Evolutionary conservation across 2,329 filamentous ascomycete genomes (phyloP), one percentile per base, ranked within the genome.

Genomic region (Colletotrichum lentis): DNA sequence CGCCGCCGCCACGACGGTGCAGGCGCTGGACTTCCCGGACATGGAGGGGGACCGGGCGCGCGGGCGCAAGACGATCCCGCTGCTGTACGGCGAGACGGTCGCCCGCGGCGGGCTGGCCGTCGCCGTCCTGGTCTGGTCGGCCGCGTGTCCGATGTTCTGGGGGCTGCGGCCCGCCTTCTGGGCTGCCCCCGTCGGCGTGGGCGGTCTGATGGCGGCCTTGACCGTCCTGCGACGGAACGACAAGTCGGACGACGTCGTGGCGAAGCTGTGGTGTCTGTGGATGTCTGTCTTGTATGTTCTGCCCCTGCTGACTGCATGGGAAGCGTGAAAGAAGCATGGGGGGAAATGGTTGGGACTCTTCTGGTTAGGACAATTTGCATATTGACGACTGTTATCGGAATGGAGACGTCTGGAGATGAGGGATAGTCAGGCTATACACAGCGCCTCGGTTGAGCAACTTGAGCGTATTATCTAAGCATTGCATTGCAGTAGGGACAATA

Each of bases 31-130:
- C 6, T 66, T 69, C 20, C 62, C 62, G 1, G 76, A 74, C 27
- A 60, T 73, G 57, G 72, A 74, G 22, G 75, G 75, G 0, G 76
- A 77, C 37, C 60, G 52, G n/a, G 73, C 71, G 7, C 63, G 75
- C 16, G 73, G 71, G 0, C 71, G 76, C 0, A 68, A 64, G 41
- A 76, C 75, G 0, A 69, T 75, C 12, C 75, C 75, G 7, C 56
- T 77, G 24, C 20, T 74, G 0, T 74, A 74, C 22, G 74, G 75
- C 1, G 73, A 77, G 49, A 27, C 11, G 0, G 37, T 50, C 3
- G 68, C 73, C 0, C 67, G 73, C 3, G 43, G 52, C 3, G 70
- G 70, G 1, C 49, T 74, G 18, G 70, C 71, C 0, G 60, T 44
- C 22, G 71, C 71, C 49, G 72, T 74, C 1, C 3, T 67, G 43